Evolutionary conservation across 768 basidiomycete species (phyloP).

Genomic region (Xerocomellus amylosporus): DNA sequence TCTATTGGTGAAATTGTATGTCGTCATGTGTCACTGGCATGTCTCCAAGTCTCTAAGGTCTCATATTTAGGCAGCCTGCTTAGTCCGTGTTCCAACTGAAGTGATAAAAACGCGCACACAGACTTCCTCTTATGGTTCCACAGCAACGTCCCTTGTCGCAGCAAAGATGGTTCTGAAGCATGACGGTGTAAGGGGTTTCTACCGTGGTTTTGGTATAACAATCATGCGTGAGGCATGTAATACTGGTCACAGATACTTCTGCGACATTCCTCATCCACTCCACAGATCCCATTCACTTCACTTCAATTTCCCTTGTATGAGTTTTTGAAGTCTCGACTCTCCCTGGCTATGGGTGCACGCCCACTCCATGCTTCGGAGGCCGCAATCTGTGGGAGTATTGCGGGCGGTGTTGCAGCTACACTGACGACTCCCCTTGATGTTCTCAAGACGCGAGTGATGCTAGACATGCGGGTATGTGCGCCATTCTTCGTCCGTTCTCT

Average conservation of each 20-base stretch:
- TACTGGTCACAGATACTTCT: background rate
- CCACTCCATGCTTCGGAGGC: slow-evolving; percentile 69
- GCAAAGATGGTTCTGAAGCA: slow-evolving; percentile 53
- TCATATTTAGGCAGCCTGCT: slow-evolving; percentile 67
- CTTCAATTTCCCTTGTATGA: slow-evolving; percentile 97
- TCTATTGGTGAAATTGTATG: slow-evolving; percentile 57
- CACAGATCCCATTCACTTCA: slow-evolving; percentile 92
- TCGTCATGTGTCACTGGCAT: slow-evolving; percentile 6
- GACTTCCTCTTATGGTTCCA: slow-evolving; percentile 69
- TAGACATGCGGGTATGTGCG: slow-evolving; percentile 71
- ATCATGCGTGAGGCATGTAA: slow-evolving; percentile 60
- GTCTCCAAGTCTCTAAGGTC: slow-evolving; percentile 9
- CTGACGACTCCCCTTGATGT: slow-evolving; percentile 95
- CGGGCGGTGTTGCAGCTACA: slow-evolving; percentile 87
- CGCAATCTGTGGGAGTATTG: slow-evolving; percentile 85
- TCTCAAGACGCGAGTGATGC: slow-evolving; percentile 95
- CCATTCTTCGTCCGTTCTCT: background rate
- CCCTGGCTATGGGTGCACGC: slow-evolving; percentile 50
- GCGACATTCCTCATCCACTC: slow-evolving; percentile 5
- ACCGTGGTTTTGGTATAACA: slow-evolving; percentile 83
- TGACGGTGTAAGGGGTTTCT: slow-evolving; percentile 77
- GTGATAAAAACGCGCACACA: slow-evolving; percentile 94
- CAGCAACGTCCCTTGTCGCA: slow-evolving; percentile 60
- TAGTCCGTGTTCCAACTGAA: slow-evolving; percentile 93
- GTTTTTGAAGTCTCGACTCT: slow-evolving; percentile 68